A percentile compares a stretch with the other conserved stretches of the same genome.
Evolutionary conservation across 2,329 filamentous ascomycete genomes (phyloP).

Genomic region (Nothopassalora personata): DNA sequence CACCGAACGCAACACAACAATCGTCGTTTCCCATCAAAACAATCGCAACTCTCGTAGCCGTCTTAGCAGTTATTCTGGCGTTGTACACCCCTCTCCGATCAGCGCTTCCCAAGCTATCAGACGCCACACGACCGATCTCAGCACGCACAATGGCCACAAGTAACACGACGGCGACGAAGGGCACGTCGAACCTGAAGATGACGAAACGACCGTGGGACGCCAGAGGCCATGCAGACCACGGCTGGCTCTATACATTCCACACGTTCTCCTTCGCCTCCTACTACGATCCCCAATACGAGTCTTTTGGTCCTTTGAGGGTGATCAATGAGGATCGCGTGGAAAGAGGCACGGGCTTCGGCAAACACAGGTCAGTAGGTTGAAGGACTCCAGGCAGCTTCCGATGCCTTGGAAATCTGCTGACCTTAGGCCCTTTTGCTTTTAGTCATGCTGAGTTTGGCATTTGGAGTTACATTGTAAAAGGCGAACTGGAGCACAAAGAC

Average conservation of each 20-base stretch:
- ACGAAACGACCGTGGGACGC: slow-evolving; percentile 65
- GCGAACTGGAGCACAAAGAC: slow-evolving; percentile 83
- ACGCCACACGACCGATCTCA: slow-evolving; percentile 11
- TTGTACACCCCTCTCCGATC: slow-evolving; percentile 38
- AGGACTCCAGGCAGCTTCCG: too few relatives aligned
- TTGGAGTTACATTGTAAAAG: slow-evolving; percentile 79
- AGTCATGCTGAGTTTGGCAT: slow-evolving; percentile 81
- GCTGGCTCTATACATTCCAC: slow-evolving; percentile 84
- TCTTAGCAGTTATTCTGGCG: slow-evolving; percentile 44
- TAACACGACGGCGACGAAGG: slow-evolving; percentile 25
- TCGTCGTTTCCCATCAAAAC: slow-evolving; percentile 22
- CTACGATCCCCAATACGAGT: slow-evolving; percentile 61
- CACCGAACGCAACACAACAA: background rate
- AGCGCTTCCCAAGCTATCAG: slow-evolving; percentile 32
- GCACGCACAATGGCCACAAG: slow-evolving; percentile 37
- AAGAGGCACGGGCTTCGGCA: slow-evolving; percentile 70
- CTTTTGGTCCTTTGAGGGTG: slow-evolving; percentile 73
- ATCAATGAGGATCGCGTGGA: slow-evolving; percentile 85
- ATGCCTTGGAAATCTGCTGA: too few relatives aligned
- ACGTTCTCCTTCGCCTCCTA: slow-evolving; percentile 75
- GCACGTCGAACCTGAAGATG: slow-evolving; percentile 51
- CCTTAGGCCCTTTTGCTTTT: too few relatives aligned
- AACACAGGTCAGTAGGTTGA: slow-evolving; percentile 48
- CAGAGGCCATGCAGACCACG: slow-evolving; percentile 74
- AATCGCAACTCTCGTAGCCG: slow-evolving; percentile 27